A percentile compares a stretch with the other conserved stretches of the same genome.
Conservation (phyloP, 805 yeast genomes). For the Yarrowia porcina region DNA sequence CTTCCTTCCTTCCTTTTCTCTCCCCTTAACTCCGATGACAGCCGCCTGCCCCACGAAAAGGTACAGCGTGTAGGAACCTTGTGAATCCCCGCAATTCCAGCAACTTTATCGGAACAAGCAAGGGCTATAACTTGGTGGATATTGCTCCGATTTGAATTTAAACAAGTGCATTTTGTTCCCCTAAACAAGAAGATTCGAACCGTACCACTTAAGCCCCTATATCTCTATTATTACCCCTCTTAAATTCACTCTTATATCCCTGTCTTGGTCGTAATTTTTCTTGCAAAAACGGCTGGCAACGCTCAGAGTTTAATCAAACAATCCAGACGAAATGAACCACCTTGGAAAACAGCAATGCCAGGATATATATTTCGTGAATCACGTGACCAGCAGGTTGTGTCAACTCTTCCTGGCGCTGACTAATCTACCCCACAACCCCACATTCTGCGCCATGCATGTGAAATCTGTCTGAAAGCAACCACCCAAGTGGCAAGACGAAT, state of each 20-base stretch:
- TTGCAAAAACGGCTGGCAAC: not conserved
- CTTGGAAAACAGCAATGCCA: too few relatives aligned
- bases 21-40: not conserved
- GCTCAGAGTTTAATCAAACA: not conserved
- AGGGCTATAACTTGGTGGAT: too few relatives aligned
- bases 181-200: too few relatives aligned
- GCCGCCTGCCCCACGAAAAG: not conserved
- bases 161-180: too few relatives aligned
- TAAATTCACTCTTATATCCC: too few relatives aligned
- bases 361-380: too few relatives aligned
- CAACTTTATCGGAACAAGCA: not conserved
- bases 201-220: too few relatives aligned
- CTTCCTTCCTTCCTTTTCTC: not conserved
- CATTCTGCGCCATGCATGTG: not conserved
- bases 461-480: not conserved
- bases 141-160: too few relatives aligned
- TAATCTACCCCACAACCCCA: slow-evolving; percentile 1
- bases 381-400: too few relatives aligned
- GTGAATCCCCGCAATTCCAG: not conserved
- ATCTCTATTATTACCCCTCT: not conserved
- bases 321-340: too few relatives aligned
- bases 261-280: not conserved
- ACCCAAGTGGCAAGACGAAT: too few relatives aligned
- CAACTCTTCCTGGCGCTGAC: too few relatives aligned
- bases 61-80: not conserved